These are phyloP conservation scores for Stropharia rugosoannulata DNA, from an alignment of 768 basidiomycete genomes.

Conservation along the genomic window DNA sequence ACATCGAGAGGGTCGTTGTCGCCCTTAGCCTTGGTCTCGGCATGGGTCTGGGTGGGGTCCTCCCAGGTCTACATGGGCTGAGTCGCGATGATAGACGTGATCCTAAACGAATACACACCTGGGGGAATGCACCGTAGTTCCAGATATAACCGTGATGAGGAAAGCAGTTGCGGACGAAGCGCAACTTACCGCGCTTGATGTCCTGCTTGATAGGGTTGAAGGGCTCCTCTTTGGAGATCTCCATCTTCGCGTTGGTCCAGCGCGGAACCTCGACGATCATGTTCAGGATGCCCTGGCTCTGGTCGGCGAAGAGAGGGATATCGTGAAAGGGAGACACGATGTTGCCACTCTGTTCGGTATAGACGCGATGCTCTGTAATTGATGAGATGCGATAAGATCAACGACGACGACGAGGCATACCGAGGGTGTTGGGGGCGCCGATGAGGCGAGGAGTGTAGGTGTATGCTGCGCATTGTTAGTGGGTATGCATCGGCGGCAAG, in stretches of 20 bases:
- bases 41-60: constrained; percentile 81
- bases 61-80: constrained; percentile 84
- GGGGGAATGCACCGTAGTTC: constrained; percentile 99
- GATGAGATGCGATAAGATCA: constrained; percentile 19
- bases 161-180: constrained; percentile 99
- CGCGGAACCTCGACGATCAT: constrained; percentile 98
- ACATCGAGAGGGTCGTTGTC: constrained; percentile 99
- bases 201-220: constrained; percentile 99
- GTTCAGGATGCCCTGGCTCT: constrained; percentile 93
- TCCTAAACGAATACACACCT: constrained; percentile 47
- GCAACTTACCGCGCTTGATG: constrained; percentile 93
- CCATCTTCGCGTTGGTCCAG: constrained; percentile 99
- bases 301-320: constrained; percentile 97
- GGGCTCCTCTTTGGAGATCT: constrained; percentile 96
- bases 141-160: constrained; percentile 99
- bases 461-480: constrained; percentile 47
- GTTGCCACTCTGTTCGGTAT: constrained; percentile 84
- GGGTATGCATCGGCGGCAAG: constrained; percentile 12
- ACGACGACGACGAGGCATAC: constrained; percentile 40
- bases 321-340: constrained; percentile 92
- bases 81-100: neutral
- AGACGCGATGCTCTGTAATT: constrained; percentile 87
- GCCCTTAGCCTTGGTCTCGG: constrained; percentile 98
- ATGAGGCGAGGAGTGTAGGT: constrained; percentile 75
- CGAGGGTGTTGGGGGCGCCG: constrained; percentile 91